Percentiles rank a stretch among this genome's conserved stretches.
Conservation (phyloP, 2,329 filamentous ascomycete genomes). For the Cercospora sp. region DNA sequence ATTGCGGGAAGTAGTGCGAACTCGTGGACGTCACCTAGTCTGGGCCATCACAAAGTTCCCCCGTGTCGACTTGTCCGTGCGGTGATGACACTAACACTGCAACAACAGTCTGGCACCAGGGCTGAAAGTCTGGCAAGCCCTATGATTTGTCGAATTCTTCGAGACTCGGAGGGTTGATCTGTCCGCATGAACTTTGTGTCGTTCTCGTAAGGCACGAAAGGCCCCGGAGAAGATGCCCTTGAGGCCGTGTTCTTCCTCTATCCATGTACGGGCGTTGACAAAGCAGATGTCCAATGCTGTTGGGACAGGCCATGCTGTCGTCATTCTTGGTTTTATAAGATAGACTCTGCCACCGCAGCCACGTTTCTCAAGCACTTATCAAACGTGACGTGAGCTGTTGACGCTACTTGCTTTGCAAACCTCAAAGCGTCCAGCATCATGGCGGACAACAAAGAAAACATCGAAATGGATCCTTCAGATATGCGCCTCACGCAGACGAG, state of each 20-base stretch:
- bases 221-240: background rate
- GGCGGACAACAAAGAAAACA: background rate
- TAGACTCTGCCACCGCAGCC: background rate
- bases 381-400: background rate
- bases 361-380: background rate
- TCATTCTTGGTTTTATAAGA: background rate
- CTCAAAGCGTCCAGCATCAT: background rate
- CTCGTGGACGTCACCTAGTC: background rate
- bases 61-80: background rate
- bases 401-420: background rate
- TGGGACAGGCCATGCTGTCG: background rate
- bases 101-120: background rate
- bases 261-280: background rate
- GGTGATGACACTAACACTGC: background rate
- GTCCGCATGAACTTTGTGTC: background rate
- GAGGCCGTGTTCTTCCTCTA: background rate
- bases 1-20: background rate
- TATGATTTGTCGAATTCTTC: background rate
- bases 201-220: background rate
- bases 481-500: background rate
- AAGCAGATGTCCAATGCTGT: background rate
- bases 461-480: background rate
- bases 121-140: background rate
- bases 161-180: background rate
- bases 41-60: background rate